Base-by-base conservation (phyloP, 805 yeast species). In the Geotrichum ghanense region DNA sequence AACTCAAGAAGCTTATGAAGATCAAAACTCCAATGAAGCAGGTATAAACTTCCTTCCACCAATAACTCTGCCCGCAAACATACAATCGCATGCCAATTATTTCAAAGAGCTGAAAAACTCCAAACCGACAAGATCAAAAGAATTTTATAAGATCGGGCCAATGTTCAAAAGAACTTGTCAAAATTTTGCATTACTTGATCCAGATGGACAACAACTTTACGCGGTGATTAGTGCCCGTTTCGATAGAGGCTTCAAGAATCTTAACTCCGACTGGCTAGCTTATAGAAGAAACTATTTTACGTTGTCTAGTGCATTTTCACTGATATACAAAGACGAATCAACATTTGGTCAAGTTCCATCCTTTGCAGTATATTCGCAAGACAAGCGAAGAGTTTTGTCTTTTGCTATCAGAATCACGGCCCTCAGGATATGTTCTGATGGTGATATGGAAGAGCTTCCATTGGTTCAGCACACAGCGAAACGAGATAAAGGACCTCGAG, bases 71-170 rank as follows among this genome's bases (percentile, higher is more conserved):
- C 37, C 37, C 6, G 19, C 37, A 6, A 31, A 19, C 16, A 31
- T 31, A 16, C 37, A 31, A n/a, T 31, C 37, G 37, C 37, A 31
- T 31, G 19, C 37, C 5, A 19, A 19, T 5, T 31, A 31, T n/a
- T 31, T 31, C 16, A 31, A 31, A 31, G 37, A 31, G 7, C 12
- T 31, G 37, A 31, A 31, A 31, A 31, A 16, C 5, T 16, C 37
- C 37, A 31, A 31, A 31, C 37, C 37, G 37, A n/a, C 37, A 19
- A 31, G 37, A n/a, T 31, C 37, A 6, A 31, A 31, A n/a, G 37
- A 31, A 12, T 31, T 31, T 12, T 31, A 31, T 31, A 31, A 31
- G 17, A 31, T 31, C 5, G 37, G 37, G 7, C 37, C 37, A 6
- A 31, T 16, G 16, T 31, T 31, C 17, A 31, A 31, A 12, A 31